Evolutionary conservation across 106 monocot species (phyloP), one percentile per base, ranked within the genome.

Genomic region (Narthecium ossifragum): DNA sequence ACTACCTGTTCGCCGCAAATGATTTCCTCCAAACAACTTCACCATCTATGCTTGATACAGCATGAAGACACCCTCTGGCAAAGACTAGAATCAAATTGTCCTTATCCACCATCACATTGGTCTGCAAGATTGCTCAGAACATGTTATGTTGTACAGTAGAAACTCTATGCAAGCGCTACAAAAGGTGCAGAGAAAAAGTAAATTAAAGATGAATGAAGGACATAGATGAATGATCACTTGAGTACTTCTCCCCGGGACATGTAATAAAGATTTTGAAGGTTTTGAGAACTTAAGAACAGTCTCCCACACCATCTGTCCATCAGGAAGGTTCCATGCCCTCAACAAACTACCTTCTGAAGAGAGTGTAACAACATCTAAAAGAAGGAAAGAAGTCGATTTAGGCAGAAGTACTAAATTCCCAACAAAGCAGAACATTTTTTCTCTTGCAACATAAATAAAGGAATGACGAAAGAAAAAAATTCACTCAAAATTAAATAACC

Each of bases 291-390:
- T 81, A 58, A 99, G 75, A 72, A 59, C 34, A 23, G 84, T 63
- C 49, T 99, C 98, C 98, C 98, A 99, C 38, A 85, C 77, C 81
- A 99, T 79, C 75, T 85, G 88, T n/a, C 98, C 98, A 78, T 99
- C 98, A 50, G 98, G 98, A 77, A 99, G 91, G 65, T 91, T 99
- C 98, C 98, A 99, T 63, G 98, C 91, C 62, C 98, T 87, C 61
- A 99, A 62, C 49, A 85, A 37, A 62, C 75, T 80, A 26, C 98
- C 91, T 72, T 69, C 73, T 43, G 91, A 91, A 37, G 98, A 99
- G 33, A 91, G 91, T 52, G 91, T 77, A 18, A 99, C 20, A 72
- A 92, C 79, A 92, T 85, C 98, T 99, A 73, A 55, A 78, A 66
- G 26, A 64, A 70, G 45, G 22, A 54, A 55, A n/a, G 25, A 6